Percentiles rank a stretch among this genome's conserved stretches.
phyloP scores from a whole-genome alignment of 306 rosid species.

The Castanospermum australe region DNA sequence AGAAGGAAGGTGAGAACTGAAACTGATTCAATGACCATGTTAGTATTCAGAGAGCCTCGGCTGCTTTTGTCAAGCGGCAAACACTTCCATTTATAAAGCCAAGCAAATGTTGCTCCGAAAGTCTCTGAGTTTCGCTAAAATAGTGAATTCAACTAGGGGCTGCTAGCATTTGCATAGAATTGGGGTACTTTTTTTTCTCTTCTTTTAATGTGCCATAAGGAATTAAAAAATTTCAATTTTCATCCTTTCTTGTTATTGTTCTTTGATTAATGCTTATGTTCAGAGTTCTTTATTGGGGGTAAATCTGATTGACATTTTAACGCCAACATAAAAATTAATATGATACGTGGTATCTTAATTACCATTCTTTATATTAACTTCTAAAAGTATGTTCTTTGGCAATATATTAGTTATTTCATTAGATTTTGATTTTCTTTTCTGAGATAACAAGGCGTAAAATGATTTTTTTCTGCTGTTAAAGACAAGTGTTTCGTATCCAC shows the following conservation, averaged over 20 bases:
- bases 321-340: not conserved
- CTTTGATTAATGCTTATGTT: not conserved
- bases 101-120: not conserved
- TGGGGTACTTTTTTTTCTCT: not conserved
- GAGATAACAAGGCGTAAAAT: not conserved
- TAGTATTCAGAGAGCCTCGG: not conserved
- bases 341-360: not conserved
- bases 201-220: not conserved
- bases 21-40: not conserved
- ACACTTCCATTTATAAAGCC: constrained; percentile 14
- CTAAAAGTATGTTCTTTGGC: not conserved
- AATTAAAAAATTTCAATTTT: not conserved
- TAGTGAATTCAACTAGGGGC: not conserved
- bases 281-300: not conserved
- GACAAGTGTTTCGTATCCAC: no score
- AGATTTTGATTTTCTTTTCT: not conserved
- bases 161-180: not conserved
- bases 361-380: not conserved
- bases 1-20: constrained; percentile 43
- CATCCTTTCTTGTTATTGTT: not conserved
- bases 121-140: not conserved
- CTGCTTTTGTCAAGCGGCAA: not conserved
- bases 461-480: no score
- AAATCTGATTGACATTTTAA: not conserved
- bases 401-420: not conserved